Evolutionary conservation across 345 rosid species (phyloP).

Genomic region (Citrus sp.): DNA sequence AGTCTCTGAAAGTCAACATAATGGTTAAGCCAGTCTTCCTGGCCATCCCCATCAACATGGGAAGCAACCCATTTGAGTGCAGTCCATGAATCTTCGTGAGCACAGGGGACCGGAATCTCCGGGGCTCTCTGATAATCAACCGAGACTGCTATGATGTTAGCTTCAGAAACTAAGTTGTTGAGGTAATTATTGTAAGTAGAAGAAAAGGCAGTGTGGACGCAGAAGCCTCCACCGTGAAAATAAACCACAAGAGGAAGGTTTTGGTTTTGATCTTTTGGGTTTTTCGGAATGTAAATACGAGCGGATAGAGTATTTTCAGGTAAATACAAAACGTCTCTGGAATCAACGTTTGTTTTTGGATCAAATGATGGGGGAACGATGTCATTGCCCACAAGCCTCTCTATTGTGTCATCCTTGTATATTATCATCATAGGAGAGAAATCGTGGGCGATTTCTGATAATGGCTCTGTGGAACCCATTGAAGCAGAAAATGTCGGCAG

Average conservation of each 20-base stretch:
- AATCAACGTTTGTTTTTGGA: conserved; percentile 39
- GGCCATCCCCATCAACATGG: conserved; percentile 24
- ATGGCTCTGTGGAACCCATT: conserved; percentile 23
- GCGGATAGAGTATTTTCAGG: conserved; percentile 14
- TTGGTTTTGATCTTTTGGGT: no score
- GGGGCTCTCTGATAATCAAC: conserved; percentile 37
- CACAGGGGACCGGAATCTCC: conserved; percentile 30
- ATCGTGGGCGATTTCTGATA: conserved; percentile 33
- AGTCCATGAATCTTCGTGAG: conserved; percentile 38
- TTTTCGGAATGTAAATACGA: conserved; percentile 35
- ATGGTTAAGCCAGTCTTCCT: conserved; percentile 37
- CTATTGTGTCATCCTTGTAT: conserved; percentile 54
- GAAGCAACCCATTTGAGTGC: conserved; percentile 38
- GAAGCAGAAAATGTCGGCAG: no score
- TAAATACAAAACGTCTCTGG: conserved; percentile 41
- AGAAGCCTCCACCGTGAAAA: no score
- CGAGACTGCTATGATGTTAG: conserved; percentile 15
- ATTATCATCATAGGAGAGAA: conserved; percentile 31
- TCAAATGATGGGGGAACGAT: conserved; percentile 38
- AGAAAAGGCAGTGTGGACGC: no score
- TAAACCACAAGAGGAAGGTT: no score
- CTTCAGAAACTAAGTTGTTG: no score
- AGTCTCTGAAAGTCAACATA: conserved; percentile 24
- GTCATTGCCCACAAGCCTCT: conserved; percentile 34
- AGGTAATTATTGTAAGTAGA: no score